phyloP scores from a whole-genome alignment of 352 stramenopile genomes.

The Pythium aquatile region DNA sequence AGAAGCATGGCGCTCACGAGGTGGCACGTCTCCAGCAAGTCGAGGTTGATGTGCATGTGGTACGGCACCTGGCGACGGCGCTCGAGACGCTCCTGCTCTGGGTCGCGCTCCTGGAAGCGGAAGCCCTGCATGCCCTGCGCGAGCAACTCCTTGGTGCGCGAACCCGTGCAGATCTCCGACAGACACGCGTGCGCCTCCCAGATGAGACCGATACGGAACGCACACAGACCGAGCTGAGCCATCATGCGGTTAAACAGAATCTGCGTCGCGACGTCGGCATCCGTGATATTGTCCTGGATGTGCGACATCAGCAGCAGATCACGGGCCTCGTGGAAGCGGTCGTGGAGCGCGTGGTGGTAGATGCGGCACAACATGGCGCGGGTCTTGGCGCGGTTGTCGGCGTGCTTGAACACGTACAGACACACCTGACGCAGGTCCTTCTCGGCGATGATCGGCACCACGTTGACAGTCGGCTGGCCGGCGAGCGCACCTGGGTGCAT shows the following conservation, averaged over 20 bases:
- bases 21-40: conserved; percentile 97
- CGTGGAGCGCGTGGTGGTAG: conserved; percentile 97
- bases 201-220: conserved; percentile 96
- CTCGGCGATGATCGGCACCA: conserved; percentile 59
- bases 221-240: conserved; percentile 93
- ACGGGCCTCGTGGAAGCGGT: conserved; percentile 98
- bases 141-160: conserved; percentile 95
- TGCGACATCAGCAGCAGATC: conserved; percentile 99
- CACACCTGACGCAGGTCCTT: conserved; percentile 89
- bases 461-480: conserved; percentile 72
- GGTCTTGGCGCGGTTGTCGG: conserved; percentile 91
- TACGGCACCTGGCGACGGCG: conserved; percentile 96
- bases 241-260: conserved; percentile 98
- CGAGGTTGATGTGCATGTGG: conserved; percentile 99
- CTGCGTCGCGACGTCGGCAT: conserved; percentile 93
- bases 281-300: conserved; percentile 96
- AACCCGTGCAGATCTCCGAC: conserved; percentile 94
- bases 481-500: conserved; percentile 73
- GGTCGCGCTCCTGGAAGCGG: conserved; percentile 92
- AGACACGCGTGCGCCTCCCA: conserved; percentile 97
- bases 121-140: conserved; percentile 94
- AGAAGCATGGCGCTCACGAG: conserved; percentile 98
- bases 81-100: conserved; percentile 97
- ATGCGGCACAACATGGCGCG: conserved; percentile 98
- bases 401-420: conserved; percentile 93